Base-by-base conservation (phyloP, 2,329 filamentous ascomycete species). In the Ophiostoma perfectum region DNA sequence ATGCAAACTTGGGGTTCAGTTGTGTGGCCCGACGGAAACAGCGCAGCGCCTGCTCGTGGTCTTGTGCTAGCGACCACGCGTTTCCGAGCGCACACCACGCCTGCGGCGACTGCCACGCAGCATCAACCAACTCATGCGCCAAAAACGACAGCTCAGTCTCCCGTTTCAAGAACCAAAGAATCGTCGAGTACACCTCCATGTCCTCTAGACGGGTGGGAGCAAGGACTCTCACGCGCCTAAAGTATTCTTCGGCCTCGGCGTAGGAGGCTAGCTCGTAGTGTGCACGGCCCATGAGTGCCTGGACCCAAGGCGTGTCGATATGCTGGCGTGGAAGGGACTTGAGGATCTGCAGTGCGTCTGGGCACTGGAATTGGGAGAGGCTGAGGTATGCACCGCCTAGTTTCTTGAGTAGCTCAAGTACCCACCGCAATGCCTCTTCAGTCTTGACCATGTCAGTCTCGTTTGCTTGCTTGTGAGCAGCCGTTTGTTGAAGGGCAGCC, bases 181-280 rank as follows among this genome's bases (percentile, higher is more conserved):
- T 90, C 0, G 95, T 99, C 14, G 94, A 98, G 79, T 97, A 99
- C 47, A 98, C 89, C 76, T 99, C 95, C 93, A 98, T 97, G 75
- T 97, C 93, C 75, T 96, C 90, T 62, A 96, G 83, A 4, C 92
- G 88, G 0, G 91, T 91, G 0, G 94, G 94, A 12, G 91, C 89
- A 73, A 95, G 83, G 44, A 89, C 86, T 66, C 92, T 88, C 72
- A 99, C 86, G 68, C 88, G 88, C 69, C 88, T 84, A 77, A 97
- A 99, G 74, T 89, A 90, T 72, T 90, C 92, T 76, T 97, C 94
- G 3, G 95, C 92, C 71, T 97, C 92, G 2, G 83, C 81, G 76
- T 98, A 97, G 72, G 90, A 86, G 9, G 90, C 90, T 76, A 94
- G 91, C 80, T 99, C 95, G 76, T 96, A 97, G 75, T 96, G 87